Evolutionary conservation across 768 basidiomycete genomes (phyloP).

Genomic region (Suillus placidus): DNA sequence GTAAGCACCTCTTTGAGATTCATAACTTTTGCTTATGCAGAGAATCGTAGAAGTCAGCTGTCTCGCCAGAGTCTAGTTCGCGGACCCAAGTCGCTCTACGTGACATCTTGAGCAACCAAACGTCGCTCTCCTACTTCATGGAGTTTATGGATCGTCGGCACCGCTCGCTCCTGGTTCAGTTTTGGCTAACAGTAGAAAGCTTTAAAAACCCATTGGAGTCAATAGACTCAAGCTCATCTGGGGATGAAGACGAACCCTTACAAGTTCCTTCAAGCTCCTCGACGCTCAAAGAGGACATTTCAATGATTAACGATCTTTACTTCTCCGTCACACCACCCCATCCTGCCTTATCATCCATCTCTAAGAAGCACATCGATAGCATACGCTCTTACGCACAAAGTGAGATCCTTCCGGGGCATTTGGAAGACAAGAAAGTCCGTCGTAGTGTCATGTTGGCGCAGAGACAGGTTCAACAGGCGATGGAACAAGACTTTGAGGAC

Average conservation of each 20-base stretch:
- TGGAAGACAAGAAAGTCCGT: constrained; percentile 60
- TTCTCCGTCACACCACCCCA: constrained; percentile 66
- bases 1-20: constrained; percentile 39
- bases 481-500: constrained; percentile 91
- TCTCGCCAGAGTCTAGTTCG: constrained; percentile 44
- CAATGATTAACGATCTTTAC: constrained; percentile 87
- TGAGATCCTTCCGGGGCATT: constrained; percentile 43
- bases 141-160: constrained; percentile 96
- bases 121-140: constrained; percentile 93
- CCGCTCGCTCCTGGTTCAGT: constrained; percentile 86
- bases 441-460: constrained; percentile 84
- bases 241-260: constrained; percentile 64
- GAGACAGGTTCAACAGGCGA: constrained; percentile 79
- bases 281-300: constrained; percentile 83
- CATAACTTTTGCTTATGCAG: not conserved
- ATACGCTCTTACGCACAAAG: constrained; percentile 69
- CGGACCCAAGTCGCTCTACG: constrained; percentile 63
- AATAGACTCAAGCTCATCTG: constrained; percentile 58
- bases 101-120: constrained; percentile 85
- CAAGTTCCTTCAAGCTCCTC: constrained; percentile 56
- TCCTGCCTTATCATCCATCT: constrained; percentile 62
- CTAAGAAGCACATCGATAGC: constrained; percentile 66
- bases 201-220: constrained; percentile 96
- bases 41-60: constrained; percentile 36
- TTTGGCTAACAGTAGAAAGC: constrained; percentile 96